Percentiles rank a stretch among this genome's conserved stretches.
Evolutionary conservation across 306 rosid genomes (phyloP).

Genomic region (Hippophae gyantsensis): DNA sequence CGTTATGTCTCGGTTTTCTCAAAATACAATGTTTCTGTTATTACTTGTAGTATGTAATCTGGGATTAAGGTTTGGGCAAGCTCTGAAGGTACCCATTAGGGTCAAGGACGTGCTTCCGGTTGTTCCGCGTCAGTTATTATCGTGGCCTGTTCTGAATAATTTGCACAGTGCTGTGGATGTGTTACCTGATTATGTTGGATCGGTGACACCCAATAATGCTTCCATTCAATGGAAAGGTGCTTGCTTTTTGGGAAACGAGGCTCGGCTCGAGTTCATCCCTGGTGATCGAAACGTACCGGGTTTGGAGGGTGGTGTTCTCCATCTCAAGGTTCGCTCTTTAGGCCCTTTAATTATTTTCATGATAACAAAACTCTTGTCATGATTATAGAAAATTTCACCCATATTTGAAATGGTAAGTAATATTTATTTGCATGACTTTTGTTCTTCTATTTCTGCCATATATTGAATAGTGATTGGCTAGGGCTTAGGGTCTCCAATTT

Average conservation of each 20-base stretch:
- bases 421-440: too few species aligned
- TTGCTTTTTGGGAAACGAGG: constrained; percentile 68
- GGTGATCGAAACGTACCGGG: constrained; percentile 24
- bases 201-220: constrained; percentile 58
- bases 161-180: constrained; percentile 86
- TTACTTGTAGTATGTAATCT: constrained; percentile 24
- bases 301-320: constrained; percentile 77
- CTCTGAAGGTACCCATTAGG: constrained; percentile 61
- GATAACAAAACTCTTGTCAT: too few species aligned
- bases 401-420: too few species aligned
- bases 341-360: neutral
- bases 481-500: too few species aligned
- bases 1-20: constrained; percentile 24
- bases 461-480: too few species aligned
- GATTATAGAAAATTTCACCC: too few species aligned
- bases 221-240: constrained; percentile 75
- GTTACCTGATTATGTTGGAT: constrained; percentile 76
- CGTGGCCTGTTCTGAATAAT: constrained; percentile 91
- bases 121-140: constrained; percentile 61
- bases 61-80: constrained; percentile 25
- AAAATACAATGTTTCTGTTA: constrained; percentile 1
- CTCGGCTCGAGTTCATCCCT: constrained; percentile 45
- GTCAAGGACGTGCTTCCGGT: constrained; percentile 78
- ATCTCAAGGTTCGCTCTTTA: constrained; percentile 55
- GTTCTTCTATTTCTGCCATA: too few species aligned